Percentiles rank a stretch among this genome's conserved stretches.
These are phyloP conservation scores for Dillenia turbinata DNA, from an alignment of 164 flowering plant species.

Conservation along the genomic window DNA sequence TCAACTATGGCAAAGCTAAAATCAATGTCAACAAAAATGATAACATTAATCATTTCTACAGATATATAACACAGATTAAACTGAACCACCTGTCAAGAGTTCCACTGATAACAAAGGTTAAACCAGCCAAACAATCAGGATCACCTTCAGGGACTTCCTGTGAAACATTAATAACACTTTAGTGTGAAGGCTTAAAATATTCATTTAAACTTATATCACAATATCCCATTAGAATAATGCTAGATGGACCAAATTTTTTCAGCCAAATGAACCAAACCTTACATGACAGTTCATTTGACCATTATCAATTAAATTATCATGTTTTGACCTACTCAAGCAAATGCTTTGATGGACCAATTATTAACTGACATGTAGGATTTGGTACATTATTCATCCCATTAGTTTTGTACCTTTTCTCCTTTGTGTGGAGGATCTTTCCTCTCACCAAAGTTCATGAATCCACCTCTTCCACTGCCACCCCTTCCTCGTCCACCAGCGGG, in stretches of 20 bases:
- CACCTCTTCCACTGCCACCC: slow-evolving; percentile 83
- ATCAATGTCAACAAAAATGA: too few species aligned
- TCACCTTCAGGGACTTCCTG: slow-evolving; percentile 98
- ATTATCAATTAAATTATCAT: too few species aligned
- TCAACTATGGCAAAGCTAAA: too few species aligned
- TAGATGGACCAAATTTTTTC: too few species aligned
- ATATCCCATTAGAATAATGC: too few species aligned
- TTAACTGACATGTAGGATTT: too few species aligned
- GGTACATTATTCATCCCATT: too few species aligned
- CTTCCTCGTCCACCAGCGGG: slow-evolving; percentile 54
- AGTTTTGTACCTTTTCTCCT: slow-evolving; percentile 72
- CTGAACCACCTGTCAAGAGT: slow-evolving; percentile 87
- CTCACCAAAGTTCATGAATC: slow-evolving; percentile 92
- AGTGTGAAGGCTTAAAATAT: not conserved
- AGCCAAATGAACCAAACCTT: too few species aligned
- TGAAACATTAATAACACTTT: slow-evolving; percentile 9
- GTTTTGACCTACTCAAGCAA: not conserved
- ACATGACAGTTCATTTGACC: too few species aligned
- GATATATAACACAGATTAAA: not conserved
- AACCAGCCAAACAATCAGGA: slow-evolving; percentile 75
- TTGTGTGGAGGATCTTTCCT: slow-evolving; percentile 98
- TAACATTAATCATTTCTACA: not conserved
- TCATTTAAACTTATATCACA: too few species aligned
- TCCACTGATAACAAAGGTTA: slow-evolving; percentile 96
- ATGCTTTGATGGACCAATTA: not conserved